Evolutionary conservation across 2,329 filamentous ascomycete genomes (phyloP), one percentile per base, ranked within the genome.

Genomic region (Alternaria dauci): DNA sequence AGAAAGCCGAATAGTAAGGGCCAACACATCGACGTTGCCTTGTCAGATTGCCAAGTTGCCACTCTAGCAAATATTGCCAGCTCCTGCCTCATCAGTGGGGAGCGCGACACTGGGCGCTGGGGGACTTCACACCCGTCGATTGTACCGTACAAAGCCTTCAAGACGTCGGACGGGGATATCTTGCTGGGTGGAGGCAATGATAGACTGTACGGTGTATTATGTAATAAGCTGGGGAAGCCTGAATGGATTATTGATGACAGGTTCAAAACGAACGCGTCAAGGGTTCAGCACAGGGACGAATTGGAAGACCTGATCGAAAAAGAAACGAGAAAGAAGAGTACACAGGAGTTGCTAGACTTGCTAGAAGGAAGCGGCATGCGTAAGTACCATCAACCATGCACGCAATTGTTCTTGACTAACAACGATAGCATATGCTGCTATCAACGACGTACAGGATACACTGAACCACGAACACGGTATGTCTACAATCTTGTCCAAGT

Each of bases 81-180:
- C 75, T 97, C 93, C 61, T 93, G 90, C 61, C 82, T 99, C 42
- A 91, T 98, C 64, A 96, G 91, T 70, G 94, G 94, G 2, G 81
- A 97, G 78, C 90, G 90, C 68, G 95, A 99, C 76, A 87, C 89
- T 0, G 95, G 95, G 0, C 86, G 95, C 65, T 98, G 95, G 94
- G 95, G 95, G 7, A 99, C 95, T 4, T 94, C 94, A 43, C 95
- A 99, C 83, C 95, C 94, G n/a, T 96, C 93, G 0, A 98, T 99
- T 75, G 95, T 99, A 0, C 95, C 95, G 0, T 99, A 99, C 78
- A 89, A 90, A 71, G 92, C 93, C 0, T 99, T 89, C 79, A 84
- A 85, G 71, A 89, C 88, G 2, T 78, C 78, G 2, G 87, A 90
- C 62, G 87, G 88, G 16, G 86, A 88, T 68, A 85, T 90, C 50